Evolutionary conservation across 805 yeast genomes (phyloP), one percentile per base, ranked within the genome.

Genomic region (Tetrapisispora arboricola): DNA sequence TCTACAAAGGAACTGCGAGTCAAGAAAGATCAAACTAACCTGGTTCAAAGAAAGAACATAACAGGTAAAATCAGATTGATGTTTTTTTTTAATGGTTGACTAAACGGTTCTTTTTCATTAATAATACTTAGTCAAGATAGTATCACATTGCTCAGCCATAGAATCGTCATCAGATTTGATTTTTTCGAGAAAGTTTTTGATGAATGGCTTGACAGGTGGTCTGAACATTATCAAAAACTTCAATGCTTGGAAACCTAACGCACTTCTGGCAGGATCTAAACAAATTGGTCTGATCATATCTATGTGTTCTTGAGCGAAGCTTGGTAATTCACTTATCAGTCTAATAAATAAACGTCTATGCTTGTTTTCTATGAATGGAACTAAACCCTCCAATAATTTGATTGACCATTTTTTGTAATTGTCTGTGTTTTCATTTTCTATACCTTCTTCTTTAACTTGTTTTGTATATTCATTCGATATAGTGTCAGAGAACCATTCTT

Each of bases 191-290:
- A 68, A 44, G 21, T 51, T 28, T 58, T 67, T 47, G 24, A 61
- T 54, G 33, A 47, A 42, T 5, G 49, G 47, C 45, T 79, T 75
- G 22, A 76, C 85, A 0, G 97, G 96, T 1, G 96, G 95, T 52
- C 95, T 73, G 60, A 84, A 84, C 90, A 86, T 83, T 41, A 88
- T 75, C 45, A 92, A 63, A 53, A 81, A 85, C 49, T 84, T 84
- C 42, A 94, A 64, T 1, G 95, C 77, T 50, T 85, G 80, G 50
- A 84, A 77, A 0, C 97, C 98, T 19, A 90, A 64, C 39, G 78
- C 72, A 18, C 77, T 69, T 61, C 96, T 74, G 18, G 76, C 81
- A 0, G 97, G 97, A 57, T 92, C 97, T 34, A 75, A 65, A 55
- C 96, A 82, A 13, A 92, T 63, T 10, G 90, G 76, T 52, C 76